Conservation (phyloP, 2,329 filamentous ascomycete genomes). For the Akanthomyces dipterigenus region DNA sequence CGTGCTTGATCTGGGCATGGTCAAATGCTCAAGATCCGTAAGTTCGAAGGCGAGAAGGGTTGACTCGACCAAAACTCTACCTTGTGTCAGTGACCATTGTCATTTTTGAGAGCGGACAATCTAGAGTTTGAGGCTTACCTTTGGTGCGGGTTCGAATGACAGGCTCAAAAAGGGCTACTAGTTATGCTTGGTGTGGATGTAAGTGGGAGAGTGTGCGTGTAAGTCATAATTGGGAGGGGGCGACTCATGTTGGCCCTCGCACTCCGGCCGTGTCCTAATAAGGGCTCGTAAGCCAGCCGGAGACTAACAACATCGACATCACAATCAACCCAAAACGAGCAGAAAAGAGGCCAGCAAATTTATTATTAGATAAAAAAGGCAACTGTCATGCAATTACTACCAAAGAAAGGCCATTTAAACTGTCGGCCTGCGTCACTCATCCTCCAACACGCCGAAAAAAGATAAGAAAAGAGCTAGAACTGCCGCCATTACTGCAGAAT, state of each 20-base stretch:
- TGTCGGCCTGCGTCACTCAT: background rate
- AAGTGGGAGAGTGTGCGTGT: conserved; percentile 4
- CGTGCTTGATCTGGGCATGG: conserved; percentile 16
- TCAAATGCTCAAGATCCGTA: background rate
- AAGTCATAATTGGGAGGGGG: conserved; percentile 1
- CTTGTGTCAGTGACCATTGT: background rate
- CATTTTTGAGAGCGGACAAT: background rate
- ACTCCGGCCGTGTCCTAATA: background rate
- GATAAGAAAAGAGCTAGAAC: background rate
- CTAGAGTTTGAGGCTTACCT: background rate
- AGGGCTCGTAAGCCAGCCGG: background rate
- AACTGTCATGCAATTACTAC: background rate
- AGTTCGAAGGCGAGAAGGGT: background rate
- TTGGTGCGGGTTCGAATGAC: background rate
- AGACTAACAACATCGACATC: background rate
- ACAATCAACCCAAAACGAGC: background rate
- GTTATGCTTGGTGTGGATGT: background rate
- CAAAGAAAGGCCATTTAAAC: background rate
- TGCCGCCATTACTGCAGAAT: background rate
- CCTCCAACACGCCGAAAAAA: background rate
- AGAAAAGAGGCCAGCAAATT: background rate
- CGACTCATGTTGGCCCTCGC: background rate
- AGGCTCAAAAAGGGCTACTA: background rate
- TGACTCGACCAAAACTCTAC: background rate
- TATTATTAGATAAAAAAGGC: background rate